Conservation (phyloP, 192 early-diverging fungal species). For the Pecoramyces ruminantium region DNA sequence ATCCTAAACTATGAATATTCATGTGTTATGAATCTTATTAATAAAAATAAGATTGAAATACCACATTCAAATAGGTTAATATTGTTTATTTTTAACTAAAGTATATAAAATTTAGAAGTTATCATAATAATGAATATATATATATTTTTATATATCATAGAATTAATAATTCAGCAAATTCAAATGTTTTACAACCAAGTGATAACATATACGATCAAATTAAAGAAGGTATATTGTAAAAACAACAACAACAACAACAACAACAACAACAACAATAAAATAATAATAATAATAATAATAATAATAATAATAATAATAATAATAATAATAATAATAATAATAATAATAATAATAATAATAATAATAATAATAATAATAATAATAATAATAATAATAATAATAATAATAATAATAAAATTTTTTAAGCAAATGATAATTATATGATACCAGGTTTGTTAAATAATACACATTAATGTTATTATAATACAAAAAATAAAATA, state of each 20-base stretch:
- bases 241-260: no score
- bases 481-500: no score
- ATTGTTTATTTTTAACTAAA: no score
- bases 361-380: not conserved
- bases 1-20: not conserved
- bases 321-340: no score
- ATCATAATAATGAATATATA: no score
- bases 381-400: not conserved
- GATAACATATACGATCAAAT: not conserved
- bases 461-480: no score
- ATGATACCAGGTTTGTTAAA: not conserved
- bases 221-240: not conserved
- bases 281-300: no score
- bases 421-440: not conserved
- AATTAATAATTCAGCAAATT: not conserved
- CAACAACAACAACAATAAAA: no score
- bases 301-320: no score
- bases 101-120: no score
- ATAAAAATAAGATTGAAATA: not conserved
- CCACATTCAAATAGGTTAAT: not conserved
- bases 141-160: not conserved
- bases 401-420: not conserved
- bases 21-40: not conserved
- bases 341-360: no score
- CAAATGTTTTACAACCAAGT: not conserved